A percentile compares a stretch with the other conserved stretches of the same genome.
These are phyloP conservation scores for Podila horticola DNA, from an alignment of 192 early-diverging fungal genomes.

Conservation along the genomic window DNA sequence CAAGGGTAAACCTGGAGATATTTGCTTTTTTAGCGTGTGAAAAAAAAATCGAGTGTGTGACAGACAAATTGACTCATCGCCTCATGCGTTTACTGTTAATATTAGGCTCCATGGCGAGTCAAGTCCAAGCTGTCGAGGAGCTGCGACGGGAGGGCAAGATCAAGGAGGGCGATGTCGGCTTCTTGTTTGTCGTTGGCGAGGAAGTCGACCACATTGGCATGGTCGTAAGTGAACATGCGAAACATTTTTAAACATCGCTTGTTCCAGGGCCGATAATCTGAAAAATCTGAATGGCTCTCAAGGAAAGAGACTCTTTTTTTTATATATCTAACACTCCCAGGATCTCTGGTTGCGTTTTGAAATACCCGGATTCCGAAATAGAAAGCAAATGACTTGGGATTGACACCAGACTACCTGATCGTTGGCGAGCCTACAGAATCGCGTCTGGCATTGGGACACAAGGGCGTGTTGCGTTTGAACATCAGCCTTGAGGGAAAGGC, in stretches of 20 bases:
- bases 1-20: slow-evolving; percentile 29
- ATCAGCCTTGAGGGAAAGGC: slow-evolving; percentile 51
- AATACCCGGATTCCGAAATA: background rate
- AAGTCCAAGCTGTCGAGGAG: slow-evolving; percentile 57
- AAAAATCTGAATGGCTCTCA: too few relatives aligned
- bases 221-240: slow-evolving; percentile 25
- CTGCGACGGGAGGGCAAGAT: slow-evolving; percentile 57
- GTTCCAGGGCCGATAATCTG: background rate
- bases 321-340: background rate
- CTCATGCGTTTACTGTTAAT: background rate
- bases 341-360: background rate
- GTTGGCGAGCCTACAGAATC: slow-evolving; percentile 66
- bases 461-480: slow-evolving; percentile 56
- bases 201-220: slow-evolving; percentile 65
- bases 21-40: background rate
- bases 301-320: background rate
- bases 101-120: slow-evolving; percentile 53
- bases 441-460: slow-evolving; percentile 58
- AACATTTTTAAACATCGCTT: too few relatives aligned
- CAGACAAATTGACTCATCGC: background rate
- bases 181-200: slow-evolving; percentile 63
- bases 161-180: slow-evolving; percentile 58
- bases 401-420: slow-evolving; percentile 53
- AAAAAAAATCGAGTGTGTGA: background rate
- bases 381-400: slow-evolving; percentile 55